Evolutionary conservation across 2,329 filamentous ascomycete species (phyloP), one percentile per base, ranked within the genome.

Genomic region (Ascochyta pisi): DNA sequence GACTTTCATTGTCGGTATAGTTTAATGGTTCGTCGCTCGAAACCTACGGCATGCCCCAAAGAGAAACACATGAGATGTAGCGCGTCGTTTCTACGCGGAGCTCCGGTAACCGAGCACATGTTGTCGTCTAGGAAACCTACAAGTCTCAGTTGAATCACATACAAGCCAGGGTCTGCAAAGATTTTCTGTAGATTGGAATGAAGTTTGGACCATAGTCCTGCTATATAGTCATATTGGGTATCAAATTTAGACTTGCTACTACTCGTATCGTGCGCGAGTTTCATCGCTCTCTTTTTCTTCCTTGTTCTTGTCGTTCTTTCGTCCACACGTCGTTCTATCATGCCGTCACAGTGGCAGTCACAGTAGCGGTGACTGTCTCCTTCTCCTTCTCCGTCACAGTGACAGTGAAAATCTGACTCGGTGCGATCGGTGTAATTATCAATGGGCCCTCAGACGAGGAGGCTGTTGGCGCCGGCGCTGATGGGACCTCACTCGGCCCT

Each of bases 371-470:
- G 1, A 68, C 61, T 0, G 68, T 75, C 40, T 71, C 71, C 48
- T 64, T 73, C 53, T 66, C 67, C 10, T 66, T 74, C 34, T 63
- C 64, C 13, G 71, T 73, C 9, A 65, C 68, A 1, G 73, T 75
- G 15, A 75, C 60, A 0, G 71, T 74, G n/a, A 74, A 73, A 0
- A 74, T 58, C 53, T 73, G 70, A 39, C 62, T 68, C 4, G 65
- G 63, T 27, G 68, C 60, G 47, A 75, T 73, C 3, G 69, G 70
- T 16, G 68, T 73, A 12, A 73, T 68, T 29, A 74, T 67, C n/a
- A 75, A 37, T 6, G 65, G 66, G 2, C 64, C 64, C 39, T 68
- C 66, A 0, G 70, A 68, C 10, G 58, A 35, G 10, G 54, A 46
- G 4, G 29, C 27, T 22, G 62, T 50, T 5, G 66, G 50, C 3